Evolutionary conservation across 2,329 filamentous ascomycete species (phyloP).

Genomic region (Trichocomaceae sp.): DNA sequence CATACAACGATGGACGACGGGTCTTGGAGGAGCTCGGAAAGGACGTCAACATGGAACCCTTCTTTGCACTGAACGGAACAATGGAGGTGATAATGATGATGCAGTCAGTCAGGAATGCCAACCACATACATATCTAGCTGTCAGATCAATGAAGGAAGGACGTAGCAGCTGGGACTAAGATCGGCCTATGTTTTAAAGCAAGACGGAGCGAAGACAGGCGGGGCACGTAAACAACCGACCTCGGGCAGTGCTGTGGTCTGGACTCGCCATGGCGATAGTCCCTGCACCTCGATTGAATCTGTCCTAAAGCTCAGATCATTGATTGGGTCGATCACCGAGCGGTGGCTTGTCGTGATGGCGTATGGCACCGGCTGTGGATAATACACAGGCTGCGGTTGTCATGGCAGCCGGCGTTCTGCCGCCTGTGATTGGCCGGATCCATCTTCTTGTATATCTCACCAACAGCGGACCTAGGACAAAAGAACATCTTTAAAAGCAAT

Average conservation of each 20-base stretch:
- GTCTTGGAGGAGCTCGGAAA: background rate
- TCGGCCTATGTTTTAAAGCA: background rate
- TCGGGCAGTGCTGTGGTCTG: background rate
- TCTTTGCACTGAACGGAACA: background rate
- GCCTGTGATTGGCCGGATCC: background rate
- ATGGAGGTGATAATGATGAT: background rate
- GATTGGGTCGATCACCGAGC: background rate
- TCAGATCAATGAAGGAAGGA: background rate
- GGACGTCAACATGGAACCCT: background rate
- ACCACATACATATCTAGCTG: background rate
- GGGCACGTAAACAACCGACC: slow-evolving; percentile 4
- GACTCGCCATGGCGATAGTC: slow-evolving; percentile 7
- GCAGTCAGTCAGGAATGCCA: background rate
- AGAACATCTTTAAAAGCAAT: background rate
- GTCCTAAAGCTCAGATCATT: background rate
- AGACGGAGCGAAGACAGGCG: background rate
- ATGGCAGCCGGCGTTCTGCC: background rate
- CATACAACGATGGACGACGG: slow-evolving; percentile 7
- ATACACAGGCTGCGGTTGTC: background rate
- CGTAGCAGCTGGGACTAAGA: background rate
- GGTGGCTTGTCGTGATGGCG: background rate
- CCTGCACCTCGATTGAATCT: background rate
- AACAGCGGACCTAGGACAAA: too few species aligned
- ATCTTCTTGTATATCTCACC: too few species aligned
- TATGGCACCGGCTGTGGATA: background rate